Evolutionary conservation across 2,329 filamentous ascomycete species (phyloP).

Genomic region (Fusarium sp.): DNA sequence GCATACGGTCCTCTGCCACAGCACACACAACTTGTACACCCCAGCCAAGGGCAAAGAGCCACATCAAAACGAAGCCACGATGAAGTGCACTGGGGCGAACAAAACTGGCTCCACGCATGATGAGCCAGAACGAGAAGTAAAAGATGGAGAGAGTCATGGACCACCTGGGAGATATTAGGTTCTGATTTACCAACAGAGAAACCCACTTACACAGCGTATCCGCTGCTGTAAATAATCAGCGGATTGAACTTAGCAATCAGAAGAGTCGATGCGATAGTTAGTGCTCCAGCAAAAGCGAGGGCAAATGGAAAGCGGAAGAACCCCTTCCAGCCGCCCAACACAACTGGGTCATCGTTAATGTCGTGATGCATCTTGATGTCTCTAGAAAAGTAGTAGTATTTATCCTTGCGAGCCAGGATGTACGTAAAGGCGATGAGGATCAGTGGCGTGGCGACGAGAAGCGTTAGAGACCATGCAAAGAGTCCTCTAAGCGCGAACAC

Average conservation of each 20-base stretch:
- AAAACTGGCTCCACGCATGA: conserved; percentile 79
- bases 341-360: conserved; percentile 67
- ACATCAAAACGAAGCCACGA: conserved; percentile 80
- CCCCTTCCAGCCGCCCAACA: conserved; percentile 79
- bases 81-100: conserved; percentile 87
- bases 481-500: conserved; percentile 82
- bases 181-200: too few species aligned
- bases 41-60: conserved; percentile 84
- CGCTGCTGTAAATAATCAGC: conserved; percentile 87
- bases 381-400: conserved; percentile 86
- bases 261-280: conserved; percentile 77
- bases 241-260: conserved; percentile 86
- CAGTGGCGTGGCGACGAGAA: conserved; percentile 82
- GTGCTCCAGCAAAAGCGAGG: conserved; percentile 69
- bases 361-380: conserved; percentile 61
- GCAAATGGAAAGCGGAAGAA: conserved; percentile 85
- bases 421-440: conserved; percentile 74
- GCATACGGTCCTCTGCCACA: conserved; percentile 77
- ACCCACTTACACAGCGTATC: conserved; percentile 72
- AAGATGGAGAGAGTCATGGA: conserved; percentile 85
- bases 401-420: conserved; percentile 74
- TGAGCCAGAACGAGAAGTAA: conserved; percentile 82
- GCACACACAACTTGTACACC: conserved; percentile 74
- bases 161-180: conserved; percentile 61
- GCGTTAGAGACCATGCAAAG: conserved; percentile 85